Conservation (phyloP, 495 filamentous ascomycete genomes). For the Thozetella sp. region DNA sequence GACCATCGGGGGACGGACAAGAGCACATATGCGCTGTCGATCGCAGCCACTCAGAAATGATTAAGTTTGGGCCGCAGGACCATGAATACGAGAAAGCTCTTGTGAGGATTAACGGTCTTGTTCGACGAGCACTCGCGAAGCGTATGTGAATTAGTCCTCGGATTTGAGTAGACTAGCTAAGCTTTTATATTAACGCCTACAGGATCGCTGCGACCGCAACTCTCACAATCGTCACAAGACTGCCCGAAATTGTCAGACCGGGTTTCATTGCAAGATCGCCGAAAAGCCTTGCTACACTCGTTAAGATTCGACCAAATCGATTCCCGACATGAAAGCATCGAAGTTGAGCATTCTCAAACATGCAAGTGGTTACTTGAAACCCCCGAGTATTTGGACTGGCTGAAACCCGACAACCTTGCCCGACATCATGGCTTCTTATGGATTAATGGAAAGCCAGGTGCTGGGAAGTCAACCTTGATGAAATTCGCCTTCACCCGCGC, state of each 20-base stretch:
- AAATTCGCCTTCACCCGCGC: constrained; percentile 20
- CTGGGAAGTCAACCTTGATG: constrained; percentile 44
- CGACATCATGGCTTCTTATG: constrained; percentile 51
- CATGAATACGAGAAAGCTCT: constrained; percentile 11
- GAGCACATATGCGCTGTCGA: constrained; percentile 15
- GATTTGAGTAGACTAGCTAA: background rate
- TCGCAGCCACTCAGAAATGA: constrained; percentile 12
- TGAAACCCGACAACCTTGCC: constrained; percentile 26
- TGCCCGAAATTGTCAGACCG: too few species aligned
- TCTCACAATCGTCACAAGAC: background rate
- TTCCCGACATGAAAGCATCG: constrained; percentile 30
- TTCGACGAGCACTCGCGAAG: constrained; percentile 4
- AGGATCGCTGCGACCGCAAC: background rate
- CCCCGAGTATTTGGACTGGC: constrained; percentile 39
- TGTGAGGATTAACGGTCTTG: constrained; percentile 6
- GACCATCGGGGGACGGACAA: constrained; percentile 9
- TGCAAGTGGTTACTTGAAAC: constrained; percentile 47
- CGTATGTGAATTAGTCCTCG: constrained; percentile 2
- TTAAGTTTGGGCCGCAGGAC: constrained; percentile 13
- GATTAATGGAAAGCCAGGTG: constrained; percentile 55
- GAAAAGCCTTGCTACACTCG: too few species aligned
- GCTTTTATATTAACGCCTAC: background rate
- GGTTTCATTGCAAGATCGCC: too few species aligned
- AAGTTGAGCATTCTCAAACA: constrained; percentile 34
- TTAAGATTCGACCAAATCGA: constrained; percentile 35